Percentiles rank a stretch among this genome's conserved stretches.
Evolutionary conservation across 148 eudicot genomes (phyloP).

Genomic region (Spergularia bocconei): DNA sequence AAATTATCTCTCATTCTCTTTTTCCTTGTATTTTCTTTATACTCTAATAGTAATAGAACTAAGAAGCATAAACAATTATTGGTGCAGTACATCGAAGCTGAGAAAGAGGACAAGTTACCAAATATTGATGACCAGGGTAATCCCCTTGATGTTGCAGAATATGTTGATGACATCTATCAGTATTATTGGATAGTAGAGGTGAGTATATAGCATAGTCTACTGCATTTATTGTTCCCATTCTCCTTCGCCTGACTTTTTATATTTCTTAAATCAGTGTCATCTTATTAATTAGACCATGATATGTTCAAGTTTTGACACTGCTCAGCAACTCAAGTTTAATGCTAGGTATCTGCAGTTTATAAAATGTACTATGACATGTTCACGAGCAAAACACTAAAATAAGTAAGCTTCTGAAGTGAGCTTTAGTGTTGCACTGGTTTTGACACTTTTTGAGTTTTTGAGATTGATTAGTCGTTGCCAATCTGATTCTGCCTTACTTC

Average conservation of each 20-base stretch:
- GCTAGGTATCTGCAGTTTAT: too few species aligned
- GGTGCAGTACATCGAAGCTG: slow-evolving; percentile 31
- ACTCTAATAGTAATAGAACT: slow-evolving; percentile 8
- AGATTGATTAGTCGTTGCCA: too few species aligned
- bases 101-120: slow-evolving; percentile 45
- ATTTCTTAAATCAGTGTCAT: neutral
- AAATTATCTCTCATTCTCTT: slow-evolving; percentile 2
- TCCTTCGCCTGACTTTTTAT: neutral
- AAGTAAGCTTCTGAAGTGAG: neutral
- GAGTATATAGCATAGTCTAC: slow-evolving; percentile 2
- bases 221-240: neutral
- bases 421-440: neutral
- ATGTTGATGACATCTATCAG: slow-evolving; percentile 86
- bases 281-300: neutral
- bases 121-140: slow-evolving; percentile 66
- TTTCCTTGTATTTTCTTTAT: neutral
- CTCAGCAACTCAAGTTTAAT: neutral
- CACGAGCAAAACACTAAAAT: neutral
- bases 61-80: slow-evolving; percentile 40
- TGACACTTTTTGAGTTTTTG: too few species aligned
- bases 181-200: slow-evolving; percentile 94
- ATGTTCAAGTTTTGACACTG: too few species aligned
- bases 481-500: too few species aligned
- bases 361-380: neutral
- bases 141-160: slow-evolving; percentile 91